Evolutionary conservation across 2,329 filamentous ascomycete genomes (phyloP).

Genomic region (Rhexocercosporidium sp.): DNA sequence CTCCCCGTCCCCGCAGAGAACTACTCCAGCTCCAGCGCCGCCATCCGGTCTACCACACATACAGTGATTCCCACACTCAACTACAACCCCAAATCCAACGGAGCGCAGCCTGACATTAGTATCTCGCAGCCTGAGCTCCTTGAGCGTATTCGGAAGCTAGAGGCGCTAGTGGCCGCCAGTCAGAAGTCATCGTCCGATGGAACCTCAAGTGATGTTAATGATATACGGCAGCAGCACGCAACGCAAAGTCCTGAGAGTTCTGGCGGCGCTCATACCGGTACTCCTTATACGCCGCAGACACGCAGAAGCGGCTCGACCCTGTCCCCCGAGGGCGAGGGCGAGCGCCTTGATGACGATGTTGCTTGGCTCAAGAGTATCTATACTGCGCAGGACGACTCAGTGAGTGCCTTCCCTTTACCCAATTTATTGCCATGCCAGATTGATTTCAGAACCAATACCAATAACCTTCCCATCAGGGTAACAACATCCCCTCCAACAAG

Average conservation of each 20-base stretch:
- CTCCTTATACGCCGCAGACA: background rate
- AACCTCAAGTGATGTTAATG: background rate
- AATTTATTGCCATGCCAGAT: background rate
- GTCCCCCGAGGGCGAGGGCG: slow-evolving; percentile 8
- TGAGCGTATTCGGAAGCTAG: slow-evolving; percentile 24
- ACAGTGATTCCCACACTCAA: background rate
- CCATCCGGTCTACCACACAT: background rate
- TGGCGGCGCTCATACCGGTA: background rate
- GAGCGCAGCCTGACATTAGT: background rate
- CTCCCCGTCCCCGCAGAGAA: slow-evolving; percentile 3
- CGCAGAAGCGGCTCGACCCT: background rate
- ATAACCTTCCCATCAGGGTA: background rate
- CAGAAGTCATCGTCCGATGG: slow-evolving; percentile 7
- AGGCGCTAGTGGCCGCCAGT: slow-evolving; percentile 13
- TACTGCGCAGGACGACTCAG: slow-evolving; percentile 7
- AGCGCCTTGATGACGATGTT: slow-evolving; percentile 18
- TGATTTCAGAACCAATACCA: background rate
- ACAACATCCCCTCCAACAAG: slow-evolving; percentile 7
- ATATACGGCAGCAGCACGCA: background rate
- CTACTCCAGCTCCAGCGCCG: background rate
- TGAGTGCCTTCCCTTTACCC: slow-evolving; percentile 6
- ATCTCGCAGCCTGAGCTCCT: slow-evolving; percentile 18
- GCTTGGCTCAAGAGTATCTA: slow-evolving; percentile 24
- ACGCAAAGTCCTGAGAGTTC: background rate
- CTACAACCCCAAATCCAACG: background rate